Conservation (phyloP, 345 rosid species). For the Citrus unshiu region DNA sequence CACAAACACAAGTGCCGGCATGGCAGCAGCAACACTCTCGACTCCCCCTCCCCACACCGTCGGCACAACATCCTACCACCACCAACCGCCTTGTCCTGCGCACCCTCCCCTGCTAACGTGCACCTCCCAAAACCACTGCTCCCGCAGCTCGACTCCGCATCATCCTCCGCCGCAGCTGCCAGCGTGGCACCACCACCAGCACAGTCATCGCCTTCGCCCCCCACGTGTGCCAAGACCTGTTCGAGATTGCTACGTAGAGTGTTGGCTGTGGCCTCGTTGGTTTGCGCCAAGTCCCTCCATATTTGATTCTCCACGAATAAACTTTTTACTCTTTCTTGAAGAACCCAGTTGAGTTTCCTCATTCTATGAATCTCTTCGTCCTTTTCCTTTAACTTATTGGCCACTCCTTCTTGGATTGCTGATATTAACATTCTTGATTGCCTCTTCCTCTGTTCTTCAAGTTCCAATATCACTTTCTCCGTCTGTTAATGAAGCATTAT, state of each 20-base stretch:
- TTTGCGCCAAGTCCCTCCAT: constrained; percentile 65
- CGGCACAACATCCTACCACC: constrained; percentile 31
- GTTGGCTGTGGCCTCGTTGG: constrained; percentile 67
- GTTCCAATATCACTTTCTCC: constrained; percentile 52
- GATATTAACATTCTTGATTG: constrained; percentile 50
- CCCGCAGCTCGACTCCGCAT: constrained; percentile 65
- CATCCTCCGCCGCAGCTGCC: constrained; percentile 31
- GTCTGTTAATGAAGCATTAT: constrained; percentile 21
- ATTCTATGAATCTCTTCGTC: constrained; percentile 60
- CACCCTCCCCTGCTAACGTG: background rate
- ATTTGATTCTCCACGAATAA: constrained; percentile 54
- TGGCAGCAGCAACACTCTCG: constrained; percentile 74
- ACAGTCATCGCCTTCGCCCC: constrained; percentile 16
- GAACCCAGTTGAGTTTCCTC: constrained; percentile 53
- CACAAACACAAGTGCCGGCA: constrained; percentile 89
- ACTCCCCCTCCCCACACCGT: constrained; percentile 63
- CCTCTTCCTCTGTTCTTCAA: constrained; percentile 54
- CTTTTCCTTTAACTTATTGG: constrained; percentile 48
- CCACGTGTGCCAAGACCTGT: constrained; percentile 55
- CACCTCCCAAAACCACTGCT: constrained; percentile 29
- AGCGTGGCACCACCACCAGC: background rate
- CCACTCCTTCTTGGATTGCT: constrained; percentile 40
- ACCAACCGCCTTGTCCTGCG: constrained; percentile 4
- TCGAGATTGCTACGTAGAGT: constrained; percentile 52
- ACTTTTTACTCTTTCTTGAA: constrained; percentile 57